These are phyloP conservation scores for Pichia californica DNA, from an alignment of 805 yeast genomes.

Conservation along the genomic window DNA sequence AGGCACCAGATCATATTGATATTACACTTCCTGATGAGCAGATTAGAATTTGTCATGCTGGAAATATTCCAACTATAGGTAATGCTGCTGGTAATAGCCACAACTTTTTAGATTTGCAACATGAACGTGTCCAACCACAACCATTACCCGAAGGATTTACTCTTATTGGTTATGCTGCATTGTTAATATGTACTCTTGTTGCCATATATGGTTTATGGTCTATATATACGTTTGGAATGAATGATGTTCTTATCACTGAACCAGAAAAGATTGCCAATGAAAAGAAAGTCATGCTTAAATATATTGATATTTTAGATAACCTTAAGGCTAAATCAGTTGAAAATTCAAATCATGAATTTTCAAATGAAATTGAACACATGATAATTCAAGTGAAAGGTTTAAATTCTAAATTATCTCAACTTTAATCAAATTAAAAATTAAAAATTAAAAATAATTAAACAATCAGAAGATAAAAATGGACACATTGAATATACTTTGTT, in stretches of 20 bases:
- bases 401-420: neutral
- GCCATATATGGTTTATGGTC: constrained; percentile 58
- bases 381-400: constrained; percentile 1
- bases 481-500: no score
- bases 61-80: constrained; percentile 44
- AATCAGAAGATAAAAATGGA: no score
- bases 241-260: constrained; percentile 42
- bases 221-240: constrained; percentile 59
- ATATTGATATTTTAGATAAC: constrained; percentile 5
- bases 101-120: constrained; percentile 51
- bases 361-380: constrained; percentile 1
- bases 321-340: neutral
- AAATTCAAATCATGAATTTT: neutral
- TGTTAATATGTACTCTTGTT: constrained; percentile 43
- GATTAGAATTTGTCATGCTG: constrained; percentile 41
- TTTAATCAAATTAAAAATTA: neutral
- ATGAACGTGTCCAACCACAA: constrained; percentile 52
- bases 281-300: constrained; percentile 11
- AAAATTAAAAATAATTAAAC: no score
- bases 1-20: constrained; percentile 47
- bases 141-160: constrained; percentile 73
- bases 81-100: constrained; percentile 66
- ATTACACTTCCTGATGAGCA: constrained; percentile 48
- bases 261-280: constrained; percentile 13
- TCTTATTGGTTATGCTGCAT: constrained; percentile 59